Base-by-base conservation (phyloP, 768 basidiomycete species). In the Tricholomella constricta region DNA sequence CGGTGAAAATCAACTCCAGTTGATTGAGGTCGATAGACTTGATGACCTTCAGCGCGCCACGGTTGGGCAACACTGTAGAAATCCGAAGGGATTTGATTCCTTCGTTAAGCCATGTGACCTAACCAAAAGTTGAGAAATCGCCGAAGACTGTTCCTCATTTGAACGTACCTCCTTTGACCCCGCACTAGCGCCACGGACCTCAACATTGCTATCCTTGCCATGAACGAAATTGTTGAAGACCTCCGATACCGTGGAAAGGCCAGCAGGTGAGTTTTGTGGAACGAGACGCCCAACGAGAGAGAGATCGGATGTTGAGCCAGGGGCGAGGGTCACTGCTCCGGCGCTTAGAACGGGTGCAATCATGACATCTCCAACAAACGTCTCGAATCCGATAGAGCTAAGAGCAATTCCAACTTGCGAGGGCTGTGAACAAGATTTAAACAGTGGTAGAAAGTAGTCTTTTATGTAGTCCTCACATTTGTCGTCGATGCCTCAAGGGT, bases 181-280 rank as follows among this genome's bases (percentile, higher is more conserved):
- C 4, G 83, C 85, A 51, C 78, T 76, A 27, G 78, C 74, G 12
- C 88, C 87, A 23, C 78, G 74, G 8, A 89, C 85, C 15, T 71
- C 62, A 17, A 89, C 77, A 52, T 77, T 65, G 55, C 82, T 86
- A 61, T 86, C 77, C 61, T 81, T 70, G 1, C 87, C 88, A 32
- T 85, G 83, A 0, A 90, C 76, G 62, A 86, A 90, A 45, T 79
- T 82, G 57, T 87, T 89, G 72, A 90, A 90, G 27, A 90, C 73
- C 10, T 69, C 64, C 0, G 87, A 88, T 6, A 90, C 81, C 1
- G 73, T 73, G 1, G 75, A 75, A 35, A 88, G 76, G 0, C 83
- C 88, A 32, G 73, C 69, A 4, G 71, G 41, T 11, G 76, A 74
- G 29, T 59, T 69, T 60, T 90, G 88, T 1, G 85, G 85, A 34